Evolutionary conservation across 441 rosid genomes (phyloP).

Genomic region (Jatropha multifida): DNA sequence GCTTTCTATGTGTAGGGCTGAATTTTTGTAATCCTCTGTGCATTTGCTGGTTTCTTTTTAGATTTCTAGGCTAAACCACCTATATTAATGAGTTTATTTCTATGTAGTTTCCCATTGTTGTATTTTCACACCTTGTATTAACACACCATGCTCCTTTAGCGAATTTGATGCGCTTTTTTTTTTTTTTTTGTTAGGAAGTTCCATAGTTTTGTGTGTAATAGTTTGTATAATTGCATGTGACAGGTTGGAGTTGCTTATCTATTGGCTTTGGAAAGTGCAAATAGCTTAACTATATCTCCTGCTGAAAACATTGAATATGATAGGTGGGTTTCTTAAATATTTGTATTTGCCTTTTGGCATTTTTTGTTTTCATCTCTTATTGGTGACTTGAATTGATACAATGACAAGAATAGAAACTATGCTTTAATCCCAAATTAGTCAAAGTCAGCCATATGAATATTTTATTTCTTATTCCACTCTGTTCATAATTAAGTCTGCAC

Average conservation of each 20-base stretch:
- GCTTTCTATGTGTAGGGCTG: not conserved
- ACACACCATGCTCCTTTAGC: not conserved
- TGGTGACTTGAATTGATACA: not conserved
- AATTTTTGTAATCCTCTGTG: too few relatives aligned
- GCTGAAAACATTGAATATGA: slow-evolving; percentile 87
- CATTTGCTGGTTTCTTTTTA: not conserved
- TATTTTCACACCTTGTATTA: not conserved
- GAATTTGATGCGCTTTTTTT: slow-evolving; percentile 1
- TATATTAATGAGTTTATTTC: not conserved
- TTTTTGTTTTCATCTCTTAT: not conserved
- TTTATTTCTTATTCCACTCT: too few relatives aligned
- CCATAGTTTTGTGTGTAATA: slow-evolving; percentile 5
- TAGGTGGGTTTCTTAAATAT: slow-evolving; percentile 41
- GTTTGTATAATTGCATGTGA: slow-evolving; percentile 26
- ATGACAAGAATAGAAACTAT: too few relatives aligned
- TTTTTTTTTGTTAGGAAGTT: not conserved
- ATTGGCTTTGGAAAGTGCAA: slow-evolving; percentile 87
- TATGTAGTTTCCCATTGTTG: not conserved
- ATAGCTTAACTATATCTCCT: slow-evolving; percentile 54
- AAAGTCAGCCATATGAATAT: too few relatives aligned
- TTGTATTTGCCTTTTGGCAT: slow-evolving; percentile 4
- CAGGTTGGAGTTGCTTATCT: slow-evolving; percentile 95
- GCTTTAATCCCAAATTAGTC: too few relatives aligned
- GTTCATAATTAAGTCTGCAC: too few relatives aligned
- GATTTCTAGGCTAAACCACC: not conserved